Conservation (phyloP, 1,284 basidiomycete genomes). For the Trichosporon faecale region DNA sequence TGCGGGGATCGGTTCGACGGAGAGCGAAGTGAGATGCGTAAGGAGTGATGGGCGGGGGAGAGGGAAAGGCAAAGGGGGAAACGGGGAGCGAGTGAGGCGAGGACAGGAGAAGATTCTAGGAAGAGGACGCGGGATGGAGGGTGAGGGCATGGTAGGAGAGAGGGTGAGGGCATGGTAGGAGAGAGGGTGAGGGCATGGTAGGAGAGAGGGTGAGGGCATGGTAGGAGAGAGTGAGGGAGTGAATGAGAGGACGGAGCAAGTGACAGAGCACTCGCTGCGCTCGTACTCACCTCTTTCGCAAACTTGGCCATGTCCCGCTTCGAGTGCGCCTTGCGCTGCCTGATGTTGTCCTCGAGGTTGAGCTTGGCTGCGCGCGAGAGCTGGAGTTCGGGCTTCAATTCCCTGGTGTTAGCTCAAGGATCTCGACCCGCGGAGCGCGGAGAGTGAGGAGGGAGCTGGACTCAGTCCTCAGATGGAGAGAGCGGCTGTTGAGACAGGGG, state of each 20-base stretch:
- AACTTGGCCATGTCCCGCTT: conserved; percentile 25
- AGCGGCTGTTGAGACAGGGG: too few relatives aligned
- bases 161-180: too few relatives aligned
- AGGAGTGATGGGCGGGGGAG: too few relatives aligned
- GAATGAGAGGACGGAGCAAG: not conserved
- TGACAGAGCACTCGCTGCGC: not conserved
- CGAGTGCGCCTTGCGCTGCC: conserved; percentile 16
- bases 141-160: not conserved
- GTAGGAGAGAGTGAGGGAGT: too few relatives aligned
- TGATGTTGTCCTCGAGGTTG: not conserved
- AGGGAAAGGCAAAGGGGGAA: too few relatives aligned
- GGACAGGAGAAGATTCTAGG: too few relatives aligned
- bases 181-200: not conserved
- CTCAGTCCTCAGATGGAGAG: too few relatives aligned
- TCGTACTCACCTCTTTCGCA: conserved; percentile 20
- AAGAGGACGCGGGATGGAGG: not conserved
- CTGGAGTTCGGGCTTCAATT: not conserved
- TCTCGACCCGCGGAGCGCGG: too few relatives aligned
- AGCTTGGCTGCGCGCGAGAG: not conserved
- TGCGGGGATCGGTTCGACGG: too few relatives aligned
- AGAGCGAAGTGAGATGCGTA: too few relatives aligned
- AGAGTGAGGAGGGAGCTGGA: too few relatives aligned
- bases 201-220: not conserved
- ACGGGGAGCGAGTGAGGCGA: too few relatives aligned
- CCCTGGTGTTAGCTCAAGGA: not conserved